These are phyloP conservation scores for Condylostoma magnum DNA, from an alignment of 169 alveolate genomes.

Conservation along the genomic window DNA sequence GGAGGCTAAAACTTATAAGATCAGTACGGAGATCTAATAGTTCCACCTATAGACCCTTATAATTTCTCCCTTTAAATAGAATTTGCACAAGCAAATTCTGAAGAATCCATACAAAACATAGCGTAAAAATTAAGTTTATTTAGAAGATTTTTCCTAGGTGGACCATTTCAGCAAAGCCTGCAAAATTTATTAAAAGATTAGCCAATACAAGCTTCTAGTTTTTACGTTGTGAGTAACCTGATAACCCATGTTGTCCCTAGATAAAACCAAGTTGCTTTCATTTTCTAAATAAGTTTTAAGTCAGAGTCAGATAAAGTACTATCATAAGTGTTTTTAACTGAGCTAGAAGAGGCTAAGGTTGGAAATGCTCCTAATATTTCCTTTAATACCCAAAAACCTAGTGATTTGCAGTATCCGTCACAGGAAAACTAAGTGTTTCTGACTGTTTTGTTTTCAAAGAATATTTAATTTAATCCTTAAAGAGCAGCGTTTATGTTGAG, in stretches of 20 bases:
- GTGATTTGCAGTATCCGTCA: slow-evolving; percentile 25
- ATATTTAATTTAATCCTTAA: slow-evolving; percentile 22
- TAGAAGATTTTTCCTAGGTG: not conserved
- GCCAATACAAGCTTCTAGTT: slow-evolving; percentile 18
- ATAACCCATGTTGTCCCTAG: slow-evolving; percentile 40
- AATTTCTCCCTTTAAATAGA: too few relatives aligned
- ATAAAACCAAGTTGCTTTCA: slow-evolving; percentile 30
- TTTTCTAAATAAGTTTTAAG: slow-evolving; percentile 30
- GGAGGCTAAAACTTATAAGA: too few relatives aligned
- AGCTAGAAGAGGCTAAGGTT: slow-evolving; percentile 44
- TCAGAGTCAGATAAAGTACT: slow-evolving; percentile 36
- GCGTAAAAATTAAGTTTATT: slow-evolving; percentile 18
- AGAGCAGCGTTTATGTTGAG: slow-evolving; percentile 17
- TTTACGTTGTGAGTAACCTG: slow-evolving; percentile 29
- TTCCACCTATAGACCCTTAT: too few relatives aligned
- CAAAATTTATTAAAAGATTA: not conserved
- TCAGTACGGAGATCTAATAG: too few relatives aligned
- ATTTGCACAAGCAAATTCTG: too few relatives aligned
- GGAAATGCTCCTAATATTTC: slow-evolving; percentile 40
- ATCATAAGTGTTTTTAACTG: slow-evolving; percentile 41
- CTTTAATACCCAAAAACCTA: slow-evolving; percentile 16
- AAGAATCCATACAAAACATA: too few relatives aligned
- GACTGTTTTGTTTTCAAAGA: slow-evolving; percentile 24
- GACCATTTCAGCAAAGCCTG: slow-evolving; percentile 4
- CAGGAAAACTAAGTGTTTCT: not conserved